Percentiles rank a stretch among this genome's conserved stretches.
Evolutionary conservation across 441 rosid genomes (phyloP).

Genomic region (Bruguiera hainesii): DNA sequence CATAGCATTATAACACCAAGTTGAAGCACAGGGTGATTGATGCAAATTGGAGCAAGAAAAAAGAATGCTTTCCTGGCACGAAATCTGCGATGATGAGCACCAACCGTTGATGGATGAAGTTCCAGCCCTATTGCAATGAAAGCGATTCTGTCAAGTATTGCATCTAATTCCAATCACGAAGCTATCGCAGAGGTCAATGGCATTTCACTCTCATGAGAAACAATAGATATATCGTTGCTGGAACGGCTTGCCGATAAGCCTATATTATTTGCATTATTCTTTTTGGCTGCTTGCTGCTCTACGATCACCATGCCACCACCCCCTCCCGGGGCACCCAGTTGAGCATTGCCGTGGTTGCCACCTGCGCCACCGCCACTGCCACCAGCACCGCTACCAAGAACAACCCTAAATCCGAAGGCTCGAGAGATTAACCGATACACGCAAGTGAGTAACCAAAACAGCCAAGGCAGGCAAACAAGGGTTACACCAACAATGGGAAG

Average conservation of each 20-base stretch:
- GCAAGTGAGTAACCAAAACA: slow-evolving; percentile 62
- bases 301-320: neutral
- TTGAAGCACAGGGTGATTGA: no score
- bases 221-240: slow-evolving; percentile 7
- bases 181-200: slow-evolving; percentile 26
- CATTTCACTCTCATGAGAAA: slow-evolving; percentile 43
- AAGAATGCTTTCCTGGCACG: no score
- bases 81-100: no score
- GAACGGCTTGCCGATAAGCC: slow-evolving; percentile 24
- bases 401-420: slow-evolving; percentile 52
- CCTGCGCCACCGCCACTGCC: slow-evolving; percentile 4
- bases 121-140: no score
- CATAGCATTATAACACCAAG: no score
- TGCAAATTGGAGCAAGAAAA: no score
- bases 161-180: no score
- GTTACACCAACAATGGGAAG: slow-evolving; percentile 51
- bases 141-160: no score
- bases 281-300: neutral
- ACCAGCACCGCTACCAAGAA: slow-evolving; percentile 34
- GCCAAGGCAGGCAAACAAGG: slow-evolving; percentile 79
- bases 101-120: no score
- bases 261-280: neutral
- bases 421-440: slow-evolving; percentile 61
- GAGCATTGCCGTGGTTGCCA: neutral
- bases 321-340: neutral